A percentile compares a stretch with the other conserved stretches of the same genome.
Conservation (phyloP, 1,284 basidiomycete species). For the Irpex rosettiformis region DNA sequence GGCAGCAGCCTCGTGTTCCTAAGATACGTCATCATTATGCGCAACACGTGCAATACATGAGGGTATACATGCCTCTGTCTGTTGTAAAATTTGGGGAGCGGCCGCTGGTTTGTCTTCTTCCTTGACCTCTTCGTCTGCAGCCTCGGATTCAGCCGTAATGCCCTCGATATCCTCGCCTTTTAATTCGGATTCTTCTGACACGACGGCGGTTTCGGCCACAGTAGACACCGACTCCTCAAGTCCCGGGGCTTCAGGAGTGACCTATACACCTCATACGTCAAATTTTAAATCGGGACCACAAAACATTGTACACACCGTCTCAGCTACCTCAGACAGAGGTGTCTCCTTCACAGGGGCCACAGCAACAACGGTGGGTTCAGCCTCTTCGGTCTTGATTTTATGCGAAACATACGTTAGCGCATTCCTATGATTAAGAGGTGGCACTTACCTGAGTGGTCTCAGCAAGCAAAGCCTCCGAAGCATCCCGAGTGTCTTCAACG, state of each 20-base stretch:
- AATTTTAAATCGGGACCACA: too few relatives aligned
- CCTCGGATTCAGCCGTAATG: background rate
- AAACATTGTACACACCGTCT: too few relatives aligned
- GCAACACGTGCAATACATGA: constrained; percentile 4
- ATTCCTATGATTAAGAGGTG: background rate
- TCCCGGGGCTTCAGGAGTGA: background rate
- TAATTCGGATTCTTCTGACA: background rate
- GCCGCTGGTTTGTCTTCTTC: background rate
- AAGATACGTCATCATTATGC: background rate
- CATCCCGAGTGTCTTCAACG: background rate
- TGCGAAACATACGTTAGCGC: background rate
- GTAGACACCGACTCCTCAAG: background rate
- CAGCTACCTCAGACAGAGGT: background rate
- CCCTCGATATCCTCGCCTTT: background rate
- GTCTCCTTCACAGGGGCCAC: background rate
- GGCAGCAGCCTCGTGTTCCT: background rate
- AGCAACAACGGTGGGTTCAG: background rate
- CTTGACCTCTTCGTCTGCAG: background rate
- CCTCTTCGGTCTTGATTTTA: background rate
- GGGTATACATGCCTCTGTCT: background rate
- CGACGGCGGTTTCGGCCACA: background rate
- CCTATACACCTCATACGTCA: too few relatives aligned
- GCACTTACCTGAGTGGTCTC: background rate
- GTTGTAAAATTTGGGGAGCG: background rate
- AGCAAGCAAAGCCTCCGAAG: background rate